Evolutionary conservation across 1,284 basidiomycete genomes (phyloP), one percentile per base, ranked within the genome.

Genomic region (Ceratobasidium sp.): DNA sequence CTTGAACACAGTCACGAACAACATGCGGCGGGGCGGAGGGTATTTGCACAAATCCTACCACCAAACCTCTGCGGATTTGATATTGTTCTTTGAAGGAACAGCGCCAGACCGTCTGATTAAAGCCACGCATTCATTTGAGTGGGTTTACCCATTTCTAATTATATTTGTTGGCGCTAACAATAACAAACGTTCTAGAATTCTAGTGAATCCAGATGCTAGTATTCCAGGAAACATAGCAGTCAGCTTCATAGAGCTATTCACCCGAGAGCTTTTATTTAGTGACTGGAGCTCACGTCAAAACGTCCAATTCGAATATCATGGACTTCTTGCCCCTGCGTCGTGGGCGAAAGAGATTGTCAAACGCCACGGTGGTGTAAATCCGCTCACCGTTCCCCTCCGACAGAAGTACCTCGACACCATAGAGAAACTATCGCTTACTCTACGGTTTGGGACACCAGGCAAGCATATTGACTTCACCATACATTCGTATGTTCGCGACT

Each of bases 251-350:
- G 64, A 67, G 22, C 15, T 24, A 6, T 24, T 67, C 2, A 67
- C 64, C 9, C 47, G 64, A 1, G 64, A 67, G 22, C 33, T 67
- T 1, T 24, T 67, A 31, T 44, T 67, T n/a, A 15, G 24, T 44
- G 33, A 22, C n/a, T 24, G 59, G 7, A 22, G 22, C 19, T 33
- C 9, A 1, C 6, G n/a, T 4, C 19, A 48, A 14, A 27, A 1
- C 6, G 11, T 4, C 31, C 50, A 41, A 27, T 29, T 29, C 29
- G 51, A 33, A 15, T 67, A 54, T 33, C 17, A 24, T 2, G 33
- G 29, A 15, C n/a, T 67, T 19, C 48, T 67, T 41, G n/a, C 54
- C 9, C 64, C 64, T 5, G 24, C 36, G 2, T 67, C 64, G 4
- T 67, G 64, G 64, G 31, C 50, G 19, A 51, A 19, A 44, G 22